These are phyloP conservation scores for Quercus wislizeni DNA, from an alignment of 306 rosid genomes.

Conservation along the genomic window DNA sequence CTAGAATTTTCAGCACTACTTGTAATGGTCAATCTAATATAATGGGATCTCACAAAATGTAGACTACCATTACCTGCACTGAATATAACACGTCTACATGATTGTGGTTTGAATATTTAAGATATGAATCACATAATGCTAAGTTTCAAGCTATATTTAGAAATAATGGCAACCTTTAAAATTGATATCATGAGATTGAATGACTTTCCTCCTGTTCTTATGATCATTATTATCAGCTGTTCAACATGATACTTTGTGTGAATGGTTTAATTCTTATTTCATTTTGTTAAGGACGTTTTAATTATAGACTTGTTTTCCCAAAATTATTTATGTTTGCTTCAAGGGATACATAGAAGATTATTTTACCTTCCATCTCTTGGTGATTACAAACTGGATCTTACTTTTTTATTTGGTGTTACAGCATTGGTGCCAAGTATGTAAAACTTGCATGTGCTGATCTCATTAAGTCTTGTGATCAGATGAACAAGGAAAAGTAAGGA, in stretches of 20 bases:
- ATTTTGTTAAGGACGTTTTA: background rate
- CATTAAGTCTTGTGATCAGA: constrained; percentile 45
- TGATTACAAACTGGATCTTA: constrained; percentile 14
- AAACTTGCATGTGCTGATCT: constrained; percentile 42
- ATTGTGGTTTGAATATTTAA: background rate
- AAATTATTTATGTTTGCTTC: background rate
- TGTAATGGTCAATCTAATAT: background rate
- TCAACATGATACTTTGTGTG: background rate
- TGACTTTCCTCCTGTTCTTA: background rate
- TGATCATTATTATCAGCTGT: background rate
- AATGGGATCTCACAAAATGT: background rate
- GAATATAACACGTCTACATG: background rate
- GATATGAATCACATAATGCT: background rate
- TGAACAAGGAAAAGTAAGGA: constrained; percentile 32
- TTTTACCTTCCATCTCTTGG: constrained; percentile 2
- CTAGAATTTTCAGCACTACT: background rate
- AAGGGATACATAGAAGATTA: background rate
- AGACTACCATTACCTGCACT: background rate
- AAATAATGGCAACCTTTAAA: no score
- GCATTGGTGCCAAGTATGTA: constrained; percentile 59
- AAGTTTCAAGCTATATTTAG: background rate
- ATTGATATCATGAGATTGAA: background rate
- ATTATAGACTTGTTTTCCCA: background rate
- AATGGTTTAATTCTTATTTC: background rate
- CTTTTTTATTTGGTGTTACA: constrained; percentile 27